phyloP scores from a whole-genome alignment of 2,329 filamentous ascomycete species.

The Tolypocladium paradoxum region DNA sequence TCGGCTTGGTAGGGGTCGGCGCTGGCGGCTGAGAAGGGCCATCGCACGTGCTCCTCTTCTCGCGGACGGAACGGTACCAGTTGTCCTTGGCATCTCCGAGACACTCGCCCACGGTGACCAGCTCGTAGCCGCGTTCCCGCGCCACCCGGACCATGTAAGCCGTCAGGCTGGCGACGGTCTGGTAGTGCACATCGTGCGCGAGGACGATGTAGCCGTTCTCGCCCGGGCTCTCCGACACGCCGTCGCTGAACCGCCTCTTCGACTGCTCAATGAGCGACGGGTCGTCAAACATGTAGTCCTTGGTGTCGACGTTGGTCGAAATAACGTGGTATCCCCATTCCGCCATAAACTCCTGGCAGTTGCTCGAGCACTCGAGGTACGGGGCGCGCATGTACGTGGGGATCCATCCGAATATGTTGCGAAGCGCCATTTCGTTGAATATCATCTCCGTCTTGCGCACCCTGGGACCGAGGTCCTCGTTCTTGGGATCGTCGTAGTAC shows the following conservation, averaged over 20 bases:
- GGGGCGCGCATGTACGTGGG: slow-evolving; percentile 34
- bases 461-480: background rate
- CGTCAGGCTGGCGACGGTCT: slow-evolving; percentile 31
- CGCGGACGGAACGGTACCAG: slow-evolving; percentile 36
- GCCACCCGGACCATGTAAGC: slow-evolving; percentile 32
- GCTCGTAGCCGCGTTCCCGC: slow-evolving; percentile 28
- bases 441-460: slow-evolving; percentile 26
- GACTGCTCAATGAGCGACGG: background rate
- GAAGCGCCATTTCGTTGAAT: slow-evolving; percentile 33
- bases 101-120: slow-evolving; percentile 47
- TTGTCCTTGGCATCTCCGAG: slow-evolving; percentile 37
- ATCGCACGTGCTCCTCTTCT: slow-evolving; percentile 4
- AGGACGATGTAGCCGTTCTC: slow-evolving; percentile 37
- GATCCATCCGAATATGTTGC: slow-evolving; percentile 28
- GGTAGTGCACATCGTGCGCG: slow-evolving; percentile 39
- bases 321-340: slow-evolving; percentile 43
- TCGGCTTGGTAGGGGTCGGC: background rate
- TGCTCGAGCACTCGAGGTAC: slow-evolving; percentile 29
- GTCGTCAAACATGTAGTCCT: slow-evolving; percentile 44
- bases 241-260: background rate
- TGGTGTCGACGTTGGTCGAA: slow-evolving; percentile 48
- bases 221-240: slow-evolving; percentile 11
- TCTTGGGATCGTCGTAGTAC: slow-evolving; percentile 11
- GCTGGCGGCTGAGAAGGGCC: slow-evolving; percentile 4
- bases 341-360: slow-evolving; percentile 24